phyloP scores from a whole-genome alignment of 2,329 filamentous ascomycete genomes.

The Arthrinium phaeospermum region DNA sequence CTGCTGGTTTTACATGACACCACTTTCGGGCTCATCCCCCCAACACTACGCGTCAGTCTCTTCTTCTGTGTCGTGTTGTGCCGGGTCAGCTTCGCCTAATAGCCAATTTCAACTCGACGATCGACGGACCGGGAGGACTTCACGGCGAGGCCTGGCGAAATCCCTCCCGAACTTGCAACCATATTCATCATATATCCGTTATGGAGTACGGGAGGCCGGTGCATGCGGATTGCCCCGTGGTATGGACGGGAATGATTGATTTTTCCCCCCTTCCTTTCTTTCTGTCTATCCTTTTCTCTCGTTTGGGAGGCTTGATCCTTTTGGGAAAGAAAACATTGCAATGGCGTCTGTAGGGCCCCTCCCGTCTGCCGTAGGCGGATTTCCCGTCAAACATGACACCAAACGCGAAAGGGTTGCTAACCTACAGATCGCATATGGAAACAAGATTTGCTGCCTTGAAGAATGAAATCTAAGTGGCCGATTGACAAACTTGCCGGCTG shows the following conservation, averaged over 20 bases:
- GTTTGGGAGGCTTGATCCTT: slow-evolving; percentile 6
- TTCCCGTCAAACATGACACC: slow-evolving; percentile 17
- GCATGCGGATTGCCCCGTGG: background rate
- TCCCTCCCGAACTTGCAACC: background rate
- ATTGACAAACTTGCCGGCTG: background rate
- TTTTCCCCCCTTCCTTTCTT: background rate
- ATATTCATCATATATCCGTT: background rate
- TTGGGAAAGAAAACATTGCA: background rate
- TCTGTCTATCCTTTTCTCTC: background rate
- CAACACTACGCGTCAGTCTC: slow-evolving; percentile 9
- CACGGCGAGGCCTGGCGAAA: background rate
- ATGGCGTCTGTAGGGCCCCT: slow-evolving; percentile 15
- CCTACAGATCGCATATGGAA: slow-evolving; percentile 17
- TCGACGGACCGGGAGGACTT: slow-evolving; percentile 18
- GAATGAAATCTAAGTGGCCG: background rate
- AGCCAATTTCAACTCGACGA: slow-evolving; percentile 10
- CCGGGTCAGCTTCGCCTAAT: slow-evolving; percentile 6
- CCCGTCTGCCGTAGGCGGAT: slow-evolving; percentile 15
- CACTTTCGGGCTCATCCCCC: background rate
- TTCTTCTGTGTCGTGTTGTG: background rate
- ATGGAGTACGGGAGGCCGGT: background rate
- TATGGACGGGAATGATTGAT: background rate
- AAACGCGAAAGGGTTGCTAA: slow-evolving; percentile 1
- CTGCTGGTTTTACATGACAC: slow-evolving; percentile 18
- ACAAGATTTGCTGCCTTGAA: slow-evolving; percentile 2